Base-by-base conservation (phyloP, 345 rosid species). In the Salix dunnii region DNA sequence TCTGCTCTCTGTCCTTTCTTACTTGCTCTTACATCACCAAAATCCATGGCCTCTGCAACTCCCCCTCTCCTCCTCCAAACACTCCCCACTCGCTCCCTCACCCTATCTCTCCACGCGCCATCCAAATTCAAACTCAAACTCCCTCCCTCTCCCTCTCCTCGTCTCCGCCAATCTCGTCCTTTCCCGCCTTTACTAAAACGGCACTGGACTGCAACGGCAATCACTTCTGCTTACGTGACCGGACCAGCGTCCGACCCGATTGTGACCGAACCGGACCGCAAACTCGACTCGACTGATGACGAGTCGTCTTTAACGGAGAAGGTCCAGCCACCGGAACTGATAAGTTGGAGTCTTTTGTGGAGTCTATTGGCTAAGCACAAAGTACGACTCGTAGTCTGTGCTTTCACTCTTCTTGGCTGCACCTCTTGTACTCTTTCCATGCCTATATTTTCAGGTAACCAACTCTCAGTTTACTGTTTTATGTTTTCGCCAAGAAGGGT, bases 381-480 rank as follows among this genome's bases (percentile, higher is more conserved):
- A 83, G 82, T 86, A 25, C 84, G 91, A 70, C 85, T 93, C 20
- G 78, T 76, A 30, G 40, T 88, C 71, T 85, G 90, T 40, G 63
- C 80, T 25, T 67, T 89, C 71, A 75, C 97, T 72, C 91, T 95
- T 28, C 21, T 87, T 76, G 97, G 93, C 14, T 82, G 97, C 87
- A 87, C 93, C 76, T 73, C 86, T 4, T 95, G 94, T 71, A 95
- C 97, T 72, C 97, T 95, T 75, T 91, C 97, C 21, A 88, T 90
- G 97, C 96, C 97, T 33, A 77, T 95, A 30, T 95, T 88, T 74
- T 95, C 99, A 30, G 99, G 99, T 91, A 75, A 21, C 10, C 66
- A 27, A 0, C 66, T 1, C 10, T 21, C 17, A 20, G 53, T 76
- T 40, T 30, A 0, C 55, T 13, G 43, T 23, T 70, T 78, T 64